Base-by-base conservation (phyloP, 1,139 yeast genomes). In the Kodamaea plutei region DNA sequence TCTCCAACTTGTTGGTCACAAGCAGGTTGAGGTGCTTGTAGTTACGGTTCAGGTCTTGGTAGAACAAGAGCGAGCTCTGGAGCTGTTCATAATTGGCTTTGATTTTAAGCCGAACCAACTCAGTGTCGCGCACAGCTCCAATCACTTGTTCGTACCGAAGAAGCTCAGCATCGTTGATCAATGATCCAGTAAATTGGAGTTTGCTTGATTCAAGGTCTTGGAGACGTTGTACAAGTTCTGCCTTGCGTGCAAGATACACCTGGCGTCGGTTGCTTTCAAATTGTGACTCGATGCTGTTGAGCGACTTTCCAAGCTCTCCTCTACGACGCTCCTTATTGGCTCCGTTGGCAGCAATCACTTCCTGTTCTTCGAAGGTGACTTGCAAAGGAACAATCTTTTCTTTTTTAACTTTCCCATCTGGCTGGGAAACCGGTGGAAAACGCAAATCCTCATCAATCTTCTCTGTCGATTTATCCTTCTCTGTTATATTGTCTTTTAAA, bases 21-120 rank as follows among this genome's bases (percentile, higher is more conserved):
- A 52, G 38, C 19, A 38, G 33, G 40, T 60, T 61, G 47, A 60
- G 52, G 36, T 51, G 54, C 34, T 56, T 58, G 45, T 64, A 68
- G 20, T 50, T 51, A 23, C 56, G 52, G 43, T 65, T 61, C 8
- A 68, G 59, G 30, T 66, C 68, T 30, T 63, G 59, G 38, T 66
- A 67, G 36, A 63, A 67, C 2, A 47, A 43, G 24, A 56, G 43
- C 3, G 66, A 56, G 33, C 49, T 52, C 34, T 64, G 57, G 22
- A 66, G 45, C 20, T 52, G 45, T 33, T 64, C 66, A 40, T 65
- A 64, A 35, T 62, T 56, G 33, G 55, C 49, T 22, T 50, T 47
- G n/a, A 64, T 35, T 38, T 56, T 60, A 33, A 63, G 50, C 20
- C 57, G 50, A n/a, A 64, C 39, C 30, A 68, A 51, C 31, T 61